Evolutionary conservation across 495 filamentous ascomycete species (phyloP).

Genomic region (Penicillium argentinense): DNA sequence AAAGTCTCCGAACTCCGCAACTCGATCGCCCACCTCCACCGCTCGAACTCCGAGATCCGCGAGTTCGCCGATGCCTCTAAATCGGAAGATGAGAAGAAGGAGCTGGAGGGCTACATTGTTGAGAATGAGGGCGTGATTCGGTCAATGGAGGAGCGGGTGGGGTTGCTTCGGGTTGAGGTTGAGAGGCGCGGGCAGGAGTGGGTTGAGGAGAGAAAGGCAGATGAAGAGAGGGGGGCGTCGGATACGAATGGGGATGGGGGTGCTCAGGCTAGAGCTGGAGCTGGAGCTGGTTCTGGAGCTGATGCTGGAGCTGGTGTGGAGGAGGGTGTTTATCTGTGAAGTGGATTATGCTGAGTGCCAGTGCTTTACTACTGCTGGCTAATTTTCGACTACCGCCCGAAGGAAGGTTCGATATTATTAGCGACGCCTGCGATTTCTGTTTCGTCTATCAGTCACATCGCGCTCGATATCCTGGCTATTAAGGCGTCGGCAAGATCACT

Average conservation of each 20-base stretch:
- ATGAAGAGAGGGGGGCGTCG: constrained; percentile 15
- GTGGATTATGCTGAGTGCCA: no score
- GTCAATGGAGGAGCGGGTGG: constrained; percentile 72
- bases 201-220: constrained; percentile 52
- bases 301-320: constrained; percentile 45
- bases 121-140: constrained; percentile 77
- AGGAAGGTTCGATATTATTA: no score
- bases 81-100: constrained; percentile 64
- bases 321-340: constrained; percentile 66
- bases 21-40: constrained; percentile 75
- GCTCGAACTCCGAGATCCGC: constrained; percentile 72
- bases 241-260: constrained; percentile 26
- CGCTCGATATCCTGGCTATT: no score
- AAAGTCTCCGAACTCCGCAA: constrained; percentile 84
- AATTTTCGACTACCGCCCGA: no score
- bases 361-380: no score
- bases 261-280: no score
- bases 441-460: no score
- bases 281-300: constrained; percentile 21
- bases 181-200: constrained; percentile 72
- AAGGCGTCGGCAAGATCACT: no score
- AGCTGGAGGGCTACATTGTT: constrained; percentile 37
- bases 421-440: no score
- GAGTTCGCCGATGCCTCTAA: constrained; percentile 49
- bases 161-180: constrained; percentile 68